These are phyloP conservation scores for Sphagnum contortum DNA, from an alignment of 225 moss, liverwort and hornwort genomes.

Conservation along the genomic window DNA sequence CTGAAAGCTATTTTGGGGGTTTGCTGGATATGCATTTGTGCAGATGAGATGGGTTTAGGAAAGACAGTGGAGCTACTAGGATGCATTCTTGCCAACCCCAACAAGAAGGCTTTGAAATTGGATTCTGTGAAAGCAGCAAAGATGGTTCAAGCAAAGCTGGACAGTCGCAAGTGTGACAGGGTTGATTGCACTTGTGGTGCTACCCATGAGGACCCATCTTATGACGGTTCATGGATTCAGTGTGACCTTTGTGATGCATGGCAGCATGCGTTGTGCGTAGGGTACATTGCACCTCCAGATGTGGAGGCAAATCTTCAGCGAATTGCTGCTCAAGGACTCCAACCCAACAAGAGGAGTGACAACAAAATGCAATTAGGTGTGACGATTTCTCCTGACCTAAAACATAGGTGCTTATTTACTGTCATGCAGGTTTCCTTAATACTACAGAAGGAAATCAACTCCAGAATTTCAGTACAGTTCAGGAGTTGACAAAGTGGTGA, in stretches of 20 bases:
- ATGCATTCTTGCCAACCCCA: constrained; percentile 83
- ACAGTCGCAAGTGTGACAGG: constrained; percentile 47
- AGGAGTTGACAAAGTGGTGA: too few relatives aligned
- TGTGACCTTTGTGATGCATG: constrained; percentile 96
- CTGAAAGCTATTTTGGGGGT: too few relatives aligned
- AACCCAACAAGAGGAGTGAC: constrained; percentile 19
- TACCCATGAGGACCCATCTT: constrained; percentile 48
- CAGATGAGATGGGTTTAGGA: constrained; percentile 99
- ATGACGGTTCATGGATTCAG: constrained; percentile 65
- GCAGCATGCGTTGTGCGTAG: constrained; percentile 91
- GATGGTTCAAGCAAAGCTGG: constrained; percentile 25
- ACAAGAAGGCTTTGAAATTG: constrained; percentile 35
- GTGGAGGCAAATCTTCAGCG: constrained; percentile 41
- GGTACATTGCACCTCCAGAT: constrained; percentile 33
- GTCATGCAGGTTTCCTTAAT: not conserved
- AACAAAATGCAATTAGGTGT: not conserved
- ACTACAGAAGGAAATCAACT: too few relatives aligned
- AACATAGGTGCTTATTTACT: not conserved
- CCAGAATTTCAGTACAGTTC: too few relatives aligned
- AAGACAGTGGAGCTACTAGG: constrained; percentile 96
- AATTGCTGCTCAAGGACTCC: constrained; percentile 48
- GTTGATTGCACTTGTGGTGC: constrained; percentile 91
- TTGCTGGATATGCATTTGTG: not conserved
- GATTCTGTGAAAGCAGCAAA: constrained; percentile 44
- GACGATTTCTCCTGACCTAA: too few relatives aligned